Evolutionary conservation across 2,329 filamentous ascomycete species (phyloP).

Genomic region (Colletotrichum tofieldiae): DNA sequence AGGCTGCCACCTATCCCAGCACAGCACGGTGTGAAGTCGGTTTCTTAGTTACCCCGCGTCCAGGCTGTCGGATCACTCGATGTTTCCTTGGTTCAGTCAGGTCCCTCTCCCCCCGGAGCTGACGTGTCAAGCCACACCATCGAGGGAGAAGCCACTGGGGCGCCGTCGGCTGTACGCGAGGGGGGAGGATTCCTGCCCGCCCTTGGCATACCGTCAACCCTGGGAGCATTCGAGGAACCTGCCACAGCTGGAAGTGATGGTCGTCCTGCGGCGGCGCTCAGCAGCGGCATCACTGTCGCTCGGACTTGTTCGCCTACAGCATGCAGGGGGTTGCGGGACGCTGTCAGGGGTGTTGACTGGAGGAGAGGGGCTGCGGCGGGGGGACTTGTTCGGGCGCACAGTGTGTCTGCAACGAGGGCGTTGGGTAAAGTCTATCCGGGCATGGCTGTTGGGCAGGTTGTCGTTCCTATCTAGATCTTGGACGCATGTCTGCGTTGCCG

Average conservation of each 20-base stretch:
- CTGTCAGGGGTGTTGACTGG: slow-evolving; percentile 21
- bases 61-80: slow-evolving; percentile 29
- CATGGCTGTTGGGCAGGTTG: not conserved
- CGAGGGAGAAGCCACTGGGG: slow-evolving; percentile 12
- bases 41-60: slow-evolving; percentile 15
- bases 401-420: slow-evolving; percentile 13
- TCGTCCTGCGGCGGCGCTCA: not conserved
- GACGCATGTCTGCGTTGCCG: not conserved
- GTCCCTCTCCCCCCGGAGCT: not conserved
- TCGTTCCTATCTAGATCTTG: not conserved
- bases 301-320: slow-evolving; percentile 11
- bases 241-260: not conserved
- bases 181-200: not conserved
- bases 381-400: slow-evolving; percentile 23
- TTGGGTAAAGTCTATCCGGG: not conserved
- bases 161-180: not conserved
- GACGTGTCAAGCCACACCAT: slow-evolving; percentile 21
- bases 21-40: too few relatives aligned
- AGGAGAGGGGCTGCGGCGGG: slow-evolving; percentile 16
- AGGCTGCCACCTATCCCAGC: not conserved
- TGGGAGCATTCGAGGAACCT: not conserved
- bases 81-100: slow-evolving; percentile 21
- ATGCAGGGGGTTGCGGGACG: slow-evolving; percentile 16
- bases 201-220: not conserved
- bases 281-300: not conserved